These are phyloP conservation scores for Syzygium malaccense DNA, from an alignment of 441 rosid species.

Conservation along the genomic window DNA sequence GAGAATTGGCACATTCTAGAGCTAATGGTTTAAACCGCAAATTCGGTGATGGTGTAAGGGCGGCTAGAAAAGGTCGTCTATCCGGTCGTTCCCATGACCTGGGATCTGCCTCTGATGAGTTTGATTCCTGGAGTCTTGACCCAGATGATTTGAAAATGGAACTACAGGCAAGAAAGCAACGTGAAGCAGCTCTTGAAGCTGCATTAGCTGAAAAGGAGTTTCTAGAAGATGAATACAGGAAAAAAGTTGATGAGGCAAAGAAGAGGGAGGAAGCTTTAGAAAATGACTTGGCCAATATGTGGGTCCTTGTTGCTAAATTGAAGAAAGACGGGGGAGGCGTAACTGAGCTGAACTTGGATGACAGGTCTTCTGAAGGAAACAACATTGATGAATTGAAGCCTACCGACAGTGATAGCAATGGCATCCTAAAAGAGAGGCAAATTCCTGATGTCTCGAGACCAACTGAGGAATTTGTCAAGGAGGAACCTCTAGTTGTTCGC, in stretches of 20 bases:
- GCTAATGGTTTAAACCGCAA: slow-evolving; percentile 57
- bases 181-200: slow-evolving; percentile 89
- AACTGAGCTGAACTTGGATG: slow-evolving; percentile 36
- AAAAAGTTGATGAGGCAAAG: slow-evolving; percentile 78
- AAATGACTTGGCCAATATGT: slow-evolving; percentile 97
- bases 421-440: slow-evolving; percentile 44
- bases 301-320: slow-evolving; percentile 98
- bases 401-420: slow-evolving; percentile 27
- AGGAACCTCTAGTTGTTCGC: slow-evolving; percentile 85
- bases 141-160: slow-evolving; percentile 77
- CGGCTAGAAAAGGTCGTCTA: slow-evolving; percentile 73
- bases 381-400: slow-evolving; percentile 23
- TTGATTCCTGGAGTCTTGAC: slow-evolving; percentile 72
- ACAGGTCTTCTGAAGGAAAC: slow-evolving; percentile 24
- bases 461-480: slow-evolving; percentile 47
- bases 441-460: slow-evolving; percentile 33
- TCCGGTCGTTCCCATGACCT: slow-evolving; percentile 54
- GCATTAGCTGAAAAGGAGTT: slow-evolving; percentile 77
- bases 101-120: slow-evolving; percentile 49
- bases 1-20: slow-evolving; percentile 62
- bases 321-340: slow-evolving; percentile 70
- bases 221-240: slow-evolving; percentile 70
- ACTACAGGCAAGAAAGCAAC: slow-evolving; percentile 82
- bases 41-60: slow-evolving; percentile 43
- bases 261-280: slow-evolving; percentile 85